These are phyloP conservation scores for Metahyphopichia silvanorum DNA, from an alignment of 805 yeast species.

Conservation along the genomic window DNA sequence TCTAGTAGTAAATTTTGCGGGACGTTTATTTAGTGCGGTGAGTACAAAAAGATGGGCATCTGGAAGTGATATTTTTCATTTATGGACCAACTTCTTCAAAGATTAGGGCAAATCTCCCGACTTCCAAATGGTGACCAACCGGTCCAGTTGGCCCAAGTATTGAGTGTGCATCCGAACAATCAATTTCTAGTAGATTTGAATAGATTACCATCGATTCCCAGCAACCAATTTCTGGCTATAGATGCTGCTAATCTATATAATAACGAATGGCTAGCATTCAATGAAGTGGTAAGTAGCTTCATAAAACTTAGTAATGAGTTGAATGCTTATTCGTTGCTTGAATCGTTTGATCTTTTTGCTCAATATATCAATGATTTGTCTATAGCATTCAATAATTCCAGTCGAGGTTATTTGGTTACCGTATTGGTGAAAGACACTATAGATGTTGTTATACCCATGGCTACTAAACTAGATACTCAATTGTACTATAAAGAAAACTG, in stretches of 20 bases:
- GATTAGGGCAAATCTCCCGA: slow-evolving; percentile 30
- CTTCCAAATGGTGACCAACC: slow-evolving; percentile 18
- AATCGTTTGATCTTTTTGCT: slow-evolving; percentile 54
- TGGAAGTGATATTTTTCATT: no score
- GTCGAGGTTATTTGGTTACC: slow-evolving; percentile 34
- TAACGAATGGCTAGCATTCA: slow-evolving; percentile 47
- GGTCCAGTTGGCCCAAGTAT: slow-evolving; percentile 14
- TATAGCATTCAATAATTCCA: slow-evolving; percentile 45
- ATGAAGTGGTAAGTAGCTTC: slow-evolving; percentile 42
- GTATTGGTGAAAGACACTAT: slow-evolving; percentile 35
- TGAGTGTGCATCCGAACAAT: slow-evolving; percentile 25
- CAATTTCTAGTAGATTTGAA: slow-evolving; percentile 24
- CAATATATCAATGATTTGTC: slow-evolving; percentile 46
- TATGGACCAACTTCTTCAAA: no score
- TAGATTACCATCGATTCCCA: slow-evolving; percentile 11
- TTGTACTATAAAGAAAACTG: slow-evolving; percentile 40
- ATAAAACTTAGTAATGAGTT: slow-evolving; percentile 46
- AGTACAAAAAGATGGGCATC: slow-evolving; percentile 6
- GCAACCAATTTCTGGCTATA: slow-evolving; percentile 14
- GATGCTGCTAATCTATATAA: slow-evolving; percentile 22
- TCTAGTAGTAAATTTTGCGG: slow-evolving; percentile 9
- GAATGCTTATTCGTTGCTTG: slow-evolving; percentile 50
- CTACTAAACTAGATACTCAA: slow-evolving; percentile 36
- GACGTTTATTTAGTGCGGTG: slow-evolving; percentile 2
- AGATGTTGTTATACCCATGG: slow-evolving; percentile 41